Conservation (phyloP, 169 alveolate species). For the Cryptosporidium parvum region DNA sequence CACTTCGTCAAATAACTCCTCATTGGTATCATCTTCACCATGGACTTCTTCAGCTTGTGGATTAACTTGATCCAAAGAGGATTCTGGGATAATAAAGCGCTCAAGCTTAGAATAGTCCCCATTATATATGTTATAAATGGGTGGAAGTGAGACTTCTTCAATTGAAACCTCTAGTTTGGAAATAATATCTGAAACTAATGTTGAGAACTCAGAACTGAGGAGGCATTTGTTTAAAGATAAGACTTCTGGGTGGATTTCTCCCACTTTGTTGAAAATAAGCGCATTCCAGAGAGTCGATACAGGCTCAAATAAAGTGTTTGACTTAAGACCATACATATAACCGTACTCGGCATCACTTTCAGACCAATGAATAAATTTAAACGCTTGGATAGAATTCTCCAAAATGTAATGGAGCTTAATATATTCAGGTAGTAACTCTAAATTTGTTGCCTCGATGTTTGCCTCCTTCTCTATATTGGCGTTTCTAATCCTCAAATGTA, state of each 20-base stretch:
- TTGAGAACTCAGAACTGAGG: background rate
- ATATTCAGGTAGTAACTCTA: conserved; percentile 54
- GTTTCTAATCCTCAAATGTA: conserved; percentile 35
- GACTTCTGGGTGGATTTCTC: conserved; percentile 42
- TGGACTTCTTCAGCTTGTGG: background rate
- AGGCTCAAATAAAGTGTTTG: conserved; percentile 50
- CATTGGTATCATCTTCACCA: background rate
- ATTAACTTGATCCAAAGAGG: background rate
- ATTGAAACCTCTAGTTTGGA: conserved; percentile 9
- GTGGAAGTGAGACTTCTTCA: conserved; percentile 20
- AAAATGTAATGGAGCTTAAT: conserved; percentile 12
- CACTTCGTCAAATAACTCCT: background rate
- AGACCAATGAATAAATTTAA: conserved; percentile 54
- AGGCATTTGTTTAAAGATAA: conserved; percentile 12
- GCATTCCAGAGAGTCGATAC: conserved; percentile 39
- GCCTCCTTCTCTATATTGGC: conserved; percentile 13
- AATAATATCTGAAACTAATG: background rate
- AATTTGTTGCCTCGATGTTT: conserved; percentile 6
- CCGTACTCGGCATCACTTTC: conserved; percentile 42
- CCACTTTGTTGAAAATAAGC: conserved; percentile 8
- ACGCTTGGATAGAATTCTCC: conserved; percentile 29
- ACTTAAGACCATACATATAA: conserved; percentile 49
- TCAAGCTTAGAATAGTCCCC: conserved; percentile 20
- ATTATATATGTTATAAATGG: conserved; percentile 15
- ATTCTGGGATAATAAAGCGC: background rate